phyloP scores from a whole-genome alignment of 768 basidiomycete genomes.

The Lactarius hengduanensis region DNA sequence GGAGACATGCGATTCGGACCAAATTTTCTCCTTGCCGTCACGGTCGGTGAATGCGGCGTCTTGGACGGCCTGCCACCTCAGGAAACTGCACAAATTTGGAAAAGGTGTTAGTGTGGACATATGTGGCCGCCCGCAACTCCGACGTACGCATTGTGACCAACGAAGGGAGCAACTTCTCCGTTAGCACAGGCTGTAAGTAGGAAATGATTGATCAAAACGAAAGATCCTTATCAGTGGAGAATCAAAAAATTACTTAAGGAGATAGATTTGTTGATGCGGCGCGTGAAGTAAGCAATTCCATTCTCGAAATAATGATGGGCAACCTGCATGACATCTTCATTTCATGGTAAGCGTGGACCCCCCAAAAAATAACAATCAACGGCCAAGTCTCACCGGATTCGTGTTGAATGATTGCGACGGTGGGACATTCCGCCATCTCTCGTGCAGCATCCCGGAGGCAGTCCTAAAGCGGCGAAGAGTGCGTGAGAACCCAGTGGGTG shows the following conservation, averaged over 20 bases:
- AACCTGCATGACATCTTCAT: slow-evolving; percentile 54
- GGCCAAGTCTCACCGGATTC: slow-evolving; percentile 38
- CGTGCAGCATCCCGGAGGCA: slow-evolving; percentile 53
- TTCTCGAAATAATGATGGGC: slow-evolving; percentile 53
- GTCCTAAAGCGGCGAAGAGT: slow-evolving; percentile 34
- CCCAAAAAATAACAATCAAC: background rate
- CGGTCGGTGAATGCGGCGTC: slow-evolving; percentile 54
- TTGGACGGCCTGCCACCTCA: slow-evolving; percentile 59
- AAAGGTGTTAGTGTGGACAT: background rate
- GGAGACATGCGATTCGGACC: slow-evolving; percentile 65
- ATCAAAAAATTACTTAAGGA: slow-evolving; percentile 33
- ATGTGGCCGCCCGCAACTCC: background rate
- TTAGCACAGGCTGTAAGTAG: slow-evolving; percentile 38
- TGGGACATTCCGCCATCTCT: slow-evolving; percentile 49
- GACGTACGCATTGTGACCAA: slow-evolving; percentile 45
- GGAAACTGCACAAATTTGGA: slow-evolving; percentile 35
- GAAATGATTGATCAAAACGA: background rate
- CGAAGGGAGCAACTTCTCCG: slow-evolving; percentile 46
- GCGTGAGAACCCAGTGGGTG: slow-evolving; percentile 16
- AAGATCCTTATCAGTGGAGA: background rate
- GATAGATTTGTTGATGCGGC: slow-evolving; percentile 48
- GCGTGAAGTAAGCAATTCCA: slow-evolving; percentile 49
- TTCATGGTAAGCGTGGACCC: slow-evolving; percentile 31
- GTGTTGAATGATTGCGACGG: slow-evolving; percentile 53
- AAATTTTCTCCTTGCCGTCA: slow-evolving; percentile 53